phyloP scores from a whole-genome alignment of 1,284 basidiomycete species.

The Leccinum pachyderme region DNA sequence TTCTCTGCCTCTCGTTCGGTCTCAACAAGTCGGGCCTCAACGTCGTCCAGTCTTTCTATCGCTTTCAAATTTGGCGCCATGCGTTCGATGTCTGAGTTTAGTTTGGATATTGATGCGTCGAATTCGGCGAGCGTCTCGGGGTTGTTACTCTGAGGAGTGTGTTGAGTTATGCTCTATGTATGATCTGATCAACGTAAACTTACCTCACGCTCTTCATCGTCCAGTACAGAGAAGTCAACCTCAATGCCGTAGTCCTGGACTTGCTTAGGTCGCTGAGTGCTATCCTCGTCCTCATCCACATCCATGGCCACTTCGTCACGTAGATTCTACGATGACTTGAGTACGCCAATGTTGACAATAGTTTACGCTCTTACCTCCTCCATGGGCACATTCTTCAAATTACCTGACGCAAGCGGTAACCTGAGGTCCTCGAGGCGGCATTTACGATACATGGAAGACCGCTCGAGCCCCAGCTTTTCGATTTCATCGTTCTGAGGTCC shows the following conservation, averaged over 20 bases:
- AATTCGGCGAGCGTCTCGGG: conserved; percentile 71
- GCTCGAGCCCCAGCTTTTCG: conserved; percentile 83
- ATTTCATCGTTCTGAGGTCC: conserved; percentile 84
- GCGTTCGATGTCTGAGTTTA: conserved; percentile 84
- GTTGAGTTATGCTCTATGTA: conserved; percentile 1
- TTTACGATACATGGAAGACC: conserved; percentile 85
- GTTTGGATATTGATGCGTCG: conserved; percentile 73
- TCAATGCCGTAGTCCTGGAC: conserved; percentile 88
- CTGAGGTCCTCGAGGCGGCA: conserved; percentile 93
- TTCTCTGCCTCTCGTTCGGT: conserved; percentile 78
- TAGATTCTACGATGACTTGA: conserved; percentile 55
- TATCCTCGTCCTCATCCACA: conserved; percentile 80
- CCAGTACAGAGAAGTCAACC: conserved; percentile 80
- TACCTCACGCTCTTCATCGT: conserved; percentile 82
- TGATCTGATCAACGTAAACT: conserved; percentile 16
- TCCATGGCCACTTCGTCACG: conserved; percentile 88
- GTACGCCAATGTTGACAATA: background rate
- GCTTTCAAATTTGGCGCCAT: conserved; percentile 98
- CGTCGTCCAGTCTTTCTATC: conserved; percentile 91
- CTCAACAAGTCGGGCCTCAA: conserved; percentile 74
- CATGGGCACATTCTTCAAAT: conserved; percentile 86
- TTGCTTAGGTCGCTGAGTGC: conserved; percentile 67
- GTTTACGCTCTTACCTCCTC: conserved; percentile 71
- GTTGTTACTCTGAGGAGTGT: conserved; percentile 59
- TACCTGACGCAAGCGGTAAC: conserved; percentile 76